Evolutionary conservation across 2,329 filamentous ascomycete species (phyloP).

Genomic region (Epichloe elymi): DNA sequence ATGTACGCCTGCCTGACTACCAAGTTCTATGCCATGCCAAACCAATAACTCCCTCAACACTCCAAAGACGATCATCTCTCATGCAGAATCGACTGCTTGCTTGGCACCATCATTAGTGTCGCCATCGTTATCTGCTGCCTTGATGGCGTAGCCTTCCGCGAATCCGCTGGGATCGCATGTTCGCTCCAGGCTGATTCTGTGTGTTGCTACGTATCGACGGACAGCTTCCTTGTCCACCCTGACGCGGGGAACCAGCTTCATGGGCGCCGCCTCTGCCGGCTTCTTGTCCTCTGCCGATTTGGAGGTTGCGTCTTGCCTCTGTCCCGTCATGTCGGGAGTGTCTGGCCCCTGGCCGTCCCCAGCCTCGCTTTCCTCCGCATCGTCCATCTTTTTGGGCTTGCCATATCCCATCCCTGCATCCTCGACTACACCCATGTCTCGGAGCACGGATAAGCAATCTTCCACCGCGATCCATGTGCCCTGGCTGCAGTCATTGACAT

Average conservation of each 20-base stretch:
- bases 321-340: not conserved
- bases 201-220: constrained; percentile 50
- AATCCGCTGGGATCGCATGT: constrained; percentile 67
- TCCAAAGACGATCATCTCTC: not conserved
- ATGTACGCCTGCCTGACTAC: too few relatives aligned
- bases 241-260: constrained; percentile 30
- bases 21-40: too few relatives aligned
- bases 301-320: not conserved
- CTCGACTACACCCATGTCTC: constrained; percentile 64
- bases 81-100: constrained; percentile 8
- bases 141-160: constrained; percentile 49
- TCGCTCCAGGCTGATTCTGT: constrained; percentile 49
- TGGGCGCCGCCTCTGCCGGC: constrained; percentile 4
- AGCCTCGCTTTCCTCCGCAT: constrained; percentile 6
- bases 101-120: constrained; percentile 20
- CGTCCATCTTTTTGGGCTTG: constrained; percentile 15
- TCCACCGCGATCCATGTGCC: constrained; percentile 76
- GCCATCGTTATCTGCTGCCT: constrained; percentile 19
- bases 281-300: not conserved
- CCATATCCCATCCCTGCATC: constrained; percentile 37
- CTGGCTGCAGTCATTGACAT: constrained; percentile 57
- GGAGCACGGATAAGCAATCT: constrained; percentile 65
- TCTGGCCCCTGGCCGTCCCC: not conserved
- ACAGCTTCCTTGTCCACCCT: constrained; percentile 42
- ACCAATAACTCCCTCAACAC: too few relatives aligned